Evolutionary conservation across 2,329 filamentous ascomycete species (phyloP).

Genomic region (Sarocladium oryzae): DNA sequence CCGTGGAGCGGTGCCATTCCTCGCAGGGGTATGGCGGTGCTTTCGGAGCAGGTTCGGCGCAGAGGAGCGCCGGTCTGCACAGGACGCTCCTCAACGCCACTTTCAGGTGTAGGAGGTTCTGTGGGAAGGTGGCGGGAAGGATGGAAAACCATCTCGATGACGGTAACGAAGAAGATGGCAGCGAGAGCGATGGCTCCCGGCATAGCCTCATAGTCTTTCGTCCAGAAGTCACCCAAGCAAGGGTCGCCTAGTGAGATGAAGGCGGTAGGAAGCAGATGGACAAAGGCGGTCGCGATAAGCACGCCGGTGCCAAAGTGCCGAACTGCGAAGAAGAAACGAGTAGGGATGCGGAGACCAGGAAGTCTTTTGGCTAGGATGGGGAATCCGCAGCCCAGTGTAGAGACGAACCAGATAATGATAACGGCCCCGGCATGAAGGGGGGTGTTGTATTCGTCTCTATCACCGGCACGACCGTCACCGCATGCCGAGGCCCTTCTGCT

Average conservation of each 20-base stretch:
- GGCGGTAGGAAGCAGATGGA: conserved; percentile 64
- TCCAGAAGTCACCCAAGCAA: conserved; percentile 71
- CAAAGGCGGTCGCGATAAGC: conserved; percentile 68
- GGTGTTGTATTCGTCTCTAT: conserved; percentile 42
- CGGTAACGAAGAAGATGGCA: conserved; percentile 70
- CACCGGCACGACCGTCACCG: conserved; percentile 20
- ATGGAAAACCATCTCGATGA: conserved; percentile 66
- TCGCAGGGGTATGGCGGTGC: conserved; percentile 22
- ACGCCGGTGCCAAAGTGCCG: conserved; percentile 75
- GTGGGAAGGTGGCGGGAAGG: conserved; percentile 27
- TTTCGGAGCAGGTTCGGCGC: conserved; percentile 13
- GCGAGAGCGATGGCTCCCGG: conserved; percentile 75
- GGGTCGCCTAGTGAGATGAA: conserved; percentile 57
- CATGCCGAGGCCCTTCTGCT: conserved; percentile 24
- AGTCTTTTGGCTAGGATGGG: conserved; percentile 48
- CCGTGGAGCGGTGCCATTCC: conserved; percentile 26
- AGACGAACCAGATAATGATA: conserved; percentile 40
- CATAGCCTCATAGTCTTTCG: conserved; percentile 66
- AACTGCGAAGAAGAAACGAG: conserved; percentile 48
- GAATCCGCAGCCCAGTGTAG: conserved; percentile 43
- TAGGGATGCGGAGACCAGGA: conserved; percentile 47
- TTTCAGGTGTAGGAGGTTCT: background rate
- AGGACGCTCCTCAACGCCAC: background rate
- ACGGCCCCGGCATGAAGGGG: conserved; percentile 53
- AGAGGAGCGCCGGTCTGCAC: background rate